Percentiles rank a stretch among this genome's conserved stretches.
These are phyloP conservation scores for Termitomyces heimii DNA, from an alignment of 768 basidiomycete species.

Conservation along the genomic window DNA sequence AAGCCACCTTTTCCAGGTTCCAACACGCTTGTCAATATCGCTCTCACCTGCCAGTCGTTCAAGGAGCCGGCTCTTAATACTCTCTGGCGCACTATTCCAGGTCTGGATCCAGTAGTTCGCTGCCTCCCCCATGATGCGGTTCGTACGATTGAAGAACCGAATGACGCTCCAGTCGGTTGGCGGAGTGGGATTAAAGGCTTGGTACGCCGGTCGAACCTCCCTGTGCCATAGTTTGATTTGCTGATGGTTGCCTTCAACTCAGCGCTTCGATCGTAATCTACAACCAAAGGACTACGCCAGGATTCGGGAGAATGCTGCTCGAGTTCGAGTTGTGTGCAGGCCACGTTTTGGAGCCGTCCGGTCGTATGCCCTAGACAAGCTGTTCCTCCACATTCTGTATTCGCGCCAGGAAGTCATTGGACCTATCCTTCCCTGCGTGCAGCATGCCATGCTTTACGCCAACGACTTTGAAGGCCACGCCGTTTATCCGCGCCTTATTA, in stretches of 20 bases:
- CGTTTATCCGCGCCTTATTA: constrained; percentile 6
- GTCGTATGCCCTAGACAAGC: constrained; percentile 1
- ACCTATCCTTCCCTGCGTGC: constrained; percentile 1
- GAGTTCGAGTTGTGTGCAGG: constrained; percentile 1
- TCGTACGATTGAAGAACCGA: background rate
- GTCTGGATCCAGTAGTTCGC: background rate
- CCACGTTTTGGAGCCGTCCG: background rate
- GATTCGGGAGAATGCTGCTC: constrained; percentile 1
- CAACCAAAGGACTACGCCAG: background rate
- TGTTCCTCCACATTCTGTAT: constrained; percentile 5
- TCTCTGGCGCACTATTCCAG: constrained; percentile 3
- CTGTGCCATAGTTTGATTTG: background rate
- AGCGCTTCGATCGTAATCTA: constrained; percentile 4
- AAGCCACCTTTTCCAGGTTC: background rate
- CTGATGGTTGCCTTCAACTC: background rate
- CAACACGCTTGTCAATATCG: background rate
- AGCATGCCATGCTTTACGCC: constrained; percentile 1
- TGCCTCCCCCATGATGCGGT: constrained; percentile 2
- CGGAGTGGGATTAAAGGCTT: background rate
- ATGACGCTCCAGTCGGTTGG: background rate
- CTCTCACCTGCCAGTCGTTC: constrained; percentile 1
- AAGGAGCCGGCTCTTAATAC: constrained; percentile 5
- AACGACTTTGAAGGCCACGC: constrained; percentile 4
- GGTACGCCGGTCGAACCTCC: background rate
- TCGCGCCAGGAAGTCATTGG: constrained; percentile 2